Percentiles rank a stretch among this genome's conserved stretches.
phyloP scores from a whole-genome alignment of 192 early-diverging fungal genomes.

The Linnemannia exigua region DNA sequence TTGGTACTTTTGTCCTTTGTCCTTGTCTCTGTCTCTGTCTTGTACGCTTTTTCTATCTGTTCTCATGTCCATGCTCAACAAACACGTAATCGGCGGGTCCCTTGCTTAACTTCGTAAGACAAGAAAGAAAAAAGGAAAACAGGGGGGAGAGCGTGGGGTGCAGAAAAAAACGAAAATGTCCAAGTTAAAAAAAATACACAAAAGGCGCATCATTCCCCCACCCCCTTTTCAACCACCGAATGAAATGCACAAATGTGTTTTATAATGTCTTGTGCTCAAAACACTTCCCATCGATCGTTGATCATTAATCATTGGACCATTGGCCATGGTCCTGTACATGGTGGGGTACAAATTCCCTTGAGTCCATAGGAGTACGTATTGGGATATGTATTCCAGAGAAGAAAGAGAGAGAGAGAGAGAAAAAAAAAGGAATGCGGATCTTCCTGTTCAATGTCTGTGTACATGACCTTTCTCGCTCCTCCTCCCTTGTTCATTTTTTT shows the following conservation, averaged over 20 bases:
- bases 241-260: too few species aligned
- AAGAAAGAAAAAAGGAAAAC: background rate
- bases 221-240: too few species aligned
- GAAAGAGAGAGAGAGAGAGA: background rate
- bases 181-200: too few species aligned
- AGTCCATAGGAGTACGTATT: background rate
- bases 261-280: too few species aligned
- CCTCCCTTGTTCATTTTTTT: background rate
- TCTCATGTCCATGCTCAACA: background rate
- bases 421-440: background rate
- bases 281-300: background rate
- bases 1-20: background rate
- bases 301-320: background rate
- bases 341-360: background rate
- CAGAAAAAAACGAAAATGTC: background rate
- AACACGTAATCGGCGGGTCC: background rate
- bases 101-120: constrained; percentile 4
- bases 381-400: background rate
- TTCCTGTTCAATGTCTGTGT: background rate
- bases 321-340: background rate
- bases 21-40: background rate
- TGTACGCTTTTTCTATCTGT: background rate
- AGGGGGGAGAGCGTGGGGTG: background rate
- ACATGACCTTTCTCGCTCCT: background rate
- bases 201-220: too few species aligned